phyloP scores from a whole-genome alignment of 441 rosid genomes.

The Metrosideros polymorpha region DNA sequence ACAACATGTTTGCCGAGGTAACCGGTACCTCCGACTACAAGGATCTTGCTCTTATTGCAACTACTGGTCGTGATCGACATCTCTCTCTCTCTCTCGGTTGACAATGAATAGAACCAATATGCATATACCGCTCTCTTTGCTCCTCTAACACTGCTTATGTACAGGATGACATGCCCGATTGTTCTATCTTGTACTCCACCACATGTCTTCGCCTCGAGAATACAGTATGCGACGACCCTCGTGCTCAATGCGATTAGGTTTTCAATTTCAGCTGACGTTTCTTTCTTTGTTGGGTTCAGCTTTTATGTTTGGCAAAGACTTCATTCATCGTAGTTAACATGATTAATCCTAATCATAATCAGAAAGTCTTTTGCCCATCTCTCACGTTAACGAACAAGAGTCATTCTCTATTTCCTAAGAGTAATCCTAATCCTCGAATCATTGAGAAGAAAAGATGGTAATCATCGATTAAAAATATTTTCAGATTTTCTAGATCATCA shows the following conservation, averaged over 20 bases:
- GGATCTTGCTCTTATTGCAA: conserved; percentile 8
- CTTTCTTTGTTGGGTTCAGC: background rate
- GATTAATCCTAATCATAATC: no score
- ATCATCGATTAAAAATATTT: no score
- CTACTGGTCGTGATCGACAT: background rate
- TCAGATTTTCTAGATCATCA: background rate
- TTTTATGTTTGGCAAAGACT: background rate
- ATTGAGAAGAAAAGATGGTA: no score
- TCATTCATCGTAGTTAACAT: no score
- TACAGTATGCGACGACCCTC: background rate
- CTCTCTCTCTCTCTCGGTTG: background rate
- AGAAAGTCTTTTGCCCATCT: background rate
- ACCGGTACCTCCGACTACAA: conserved; percentile 32
- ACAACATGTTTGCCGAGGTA: conserved; percentile 31
- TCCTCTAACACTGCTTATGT: background rate
- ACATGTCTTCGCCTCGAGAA: background rate
- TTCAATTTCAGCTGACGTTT: background rate
- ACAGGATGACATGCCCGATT: no score
- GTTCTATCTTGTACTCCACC: no score
- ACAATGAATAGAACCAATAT: background rate
- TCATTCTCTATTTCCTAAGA: background rate
- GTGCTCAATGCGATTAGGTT: background rate
- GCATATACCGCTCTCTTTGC: background rate
- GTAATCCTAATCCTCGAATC: background rate
- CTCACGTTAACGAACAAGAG: background rate